Conservation (phyloP, 345 rosid species). For the Rhodamnia rubescens region DNA sequence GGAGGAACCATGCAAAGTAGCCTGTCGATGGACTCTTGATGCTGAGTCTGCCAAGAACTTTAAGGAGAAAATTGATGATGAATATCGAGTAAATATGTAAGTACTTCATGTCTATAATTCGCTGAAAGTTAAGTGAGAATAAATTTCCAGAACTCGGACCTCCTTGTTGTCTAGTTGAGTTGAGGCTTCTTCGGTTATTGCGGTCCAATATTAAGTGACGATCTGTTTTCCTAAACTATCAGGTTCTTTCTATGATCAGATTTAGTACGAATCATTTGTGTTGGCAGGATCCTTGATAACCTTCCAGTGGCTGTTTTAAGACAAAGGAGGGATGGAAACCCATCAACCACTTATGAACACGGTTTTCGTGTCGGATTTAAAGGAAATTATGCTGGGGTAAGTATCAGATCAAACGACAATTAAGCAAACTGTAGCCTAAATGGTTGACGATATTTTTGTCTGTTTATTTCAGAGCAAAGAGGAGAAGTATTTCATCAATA, state of each 20-base stretch:
- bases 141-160: not conserved
- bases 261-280: not conserved
- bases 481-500: conserved; percentile 87
- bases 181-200: not conserved
- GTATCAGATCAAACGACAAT: conserved; percentile 5
- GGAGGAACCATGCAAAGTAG: conserved; percentile 75
- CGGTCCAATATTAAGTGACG: not conserved
- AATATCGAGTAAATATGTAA: conserved; percentile 90
- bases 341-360: conserved; percentile 77
- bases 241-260: not conserved
- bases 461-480: conserved; percentile 64
- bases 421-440: not conserved
- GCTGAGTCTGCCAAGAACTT: conserved; percentile 74
- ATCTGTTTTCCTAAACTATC: not conserved
- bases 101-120: conserved; percentile 6
- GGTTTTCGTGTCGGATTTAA: conserved; percentile 96
- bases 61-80: conserved; percentile 91
- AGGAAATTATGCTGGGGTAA: conserved; percentile 90
- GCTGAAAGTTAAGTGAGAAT: not conserved
- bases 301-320: conserved; percentile 97
- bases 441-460: not conserved
- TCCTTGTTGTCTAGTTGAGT: not conserved
- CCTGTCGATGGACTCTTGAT: conserved; percentile 46
- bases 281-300: conserved; percentile 83
- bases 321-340: conserved; percentile 86